A percentile compares a stretch with the other conserved stretches of the same genome.
Conservation (phyloP, 768 basidiomycete species). For the Cyclocybe aegerita region DNA sequence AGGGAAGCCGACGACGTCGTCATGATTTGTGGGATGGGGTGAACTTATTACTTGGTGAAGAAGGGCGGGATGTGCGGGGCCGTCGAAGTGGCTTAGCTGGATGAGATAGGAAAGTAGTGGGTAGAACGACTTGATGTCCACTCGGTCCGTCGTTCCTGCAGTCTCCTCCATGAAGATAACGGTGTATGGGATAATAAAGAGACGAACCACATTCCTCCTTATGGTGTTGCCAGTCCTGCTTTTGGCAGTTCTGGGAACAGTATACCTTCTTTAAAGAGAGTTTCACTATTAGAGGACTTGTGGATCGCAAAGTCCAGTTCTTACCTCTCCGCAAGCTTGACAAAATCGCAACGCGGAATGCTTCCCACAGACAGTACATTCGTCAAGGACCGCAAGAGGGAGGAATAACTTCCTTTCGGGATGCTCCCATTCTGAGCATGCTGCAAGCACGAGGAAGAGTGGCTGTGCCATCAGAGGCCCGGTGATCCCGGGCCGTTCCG, state of each 20-base stretch:
- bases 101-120: conserved; percentile 26
- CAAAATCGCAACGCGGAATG: no score
- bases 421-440: no score
- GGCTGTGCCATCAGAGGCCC: no score
- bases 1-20: conserved; percentile 15
- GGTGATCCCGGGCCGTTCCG: no score
- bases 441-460: neutral
- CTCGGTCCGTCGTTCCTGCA: conserved; percentile 33
- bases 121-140: conserved; percentile 32
- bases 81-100: conserved; percentile 8
- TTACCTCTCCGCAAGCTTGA: no score
- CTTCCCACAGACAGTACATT: no score
- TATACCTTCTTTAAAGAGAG: conserved; percentile 3
- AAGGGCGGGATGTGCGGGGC: conserved; percentile 21
- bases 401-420: neutral
- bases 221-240: conserved; percentile 6
- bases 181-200: neutral
- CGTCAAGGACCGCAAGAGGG: conserved; percentile 22
- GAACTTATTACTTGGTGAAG: conserved; percentile 25
- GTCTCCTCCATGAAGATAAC: neutral
- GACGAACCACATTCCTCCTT: conserved; percentile 7
- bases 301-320: no score
- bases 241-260: conserved; percentile 16
- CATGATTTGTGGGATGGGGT: conserved; percentile 17
- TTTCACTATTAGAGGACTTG: no score